Conservation (phyloP, 2,329 filamentous ascomycete species). For the Paraphaeosphaeria sporulosa region DNA sequence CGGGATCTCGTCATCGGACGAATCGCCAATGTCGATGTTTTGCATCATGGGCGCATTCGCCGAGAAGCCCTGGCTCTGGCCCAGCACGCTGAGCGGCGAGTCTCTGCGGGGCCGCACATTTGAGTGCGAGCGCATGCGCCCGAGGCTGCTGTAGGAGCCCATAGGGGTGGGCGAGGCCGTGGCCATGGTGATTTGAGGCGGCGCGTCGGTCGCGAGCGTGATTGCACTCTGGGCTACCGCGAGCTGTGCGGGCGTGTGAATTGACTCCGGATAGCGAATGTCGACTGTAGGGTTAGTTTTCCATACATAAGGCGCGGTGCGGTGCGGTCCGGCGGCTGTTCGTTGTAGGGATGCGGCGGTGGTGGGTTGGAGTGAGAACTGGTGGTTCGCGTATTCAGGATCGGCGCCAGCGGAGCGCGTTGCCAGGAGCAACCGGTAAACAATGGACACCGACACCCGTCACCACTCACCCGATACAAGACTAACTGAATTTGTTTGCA, state of each 20-base stretch:
- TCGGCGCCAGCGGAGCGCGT: conserved; percentile 30
- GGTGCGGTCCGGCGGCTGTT: conserved; percentile 37
- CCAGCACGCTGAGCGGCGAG: conserved; percentile 56
- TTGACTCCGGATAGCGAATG: conserved; percentile 47
- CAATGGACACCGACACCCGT: conserved; percentile 11
- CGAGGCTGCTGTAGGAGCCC: conserved; percentile 44
- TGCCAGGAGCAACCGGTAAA: conserved; percentile 31
- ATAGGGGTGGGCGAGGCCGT: conserved; percentile 51
- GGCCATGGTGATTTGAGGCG: conserved; percentile 40
- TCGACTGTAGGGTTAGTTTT: conserved; percentile 47
- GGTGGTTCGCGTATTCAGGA: conserved; percentile 32
- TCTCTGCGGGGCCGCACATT: conserved; percentile 50
- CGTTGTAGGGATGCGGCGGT: conserved; percentile 46
- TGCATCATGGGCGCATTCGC: conserved; percentile 56
- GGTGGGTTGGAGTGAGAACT: conserved; percentile 30
- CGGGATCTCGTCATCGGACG: conserved; percentile 92
- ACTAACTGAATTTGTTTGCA: neutral
- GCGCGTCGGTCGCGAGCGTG: conserved; percentile 28
- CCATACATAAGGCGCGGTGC: conserved; percentile 49
- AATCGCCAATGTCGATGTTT: conserved; percentile 72
- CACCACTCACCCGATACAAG: neutral
- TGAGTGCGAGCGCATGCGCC: conserved; percentile 47
- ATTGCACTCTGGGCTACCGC: conserved; percentile 18
- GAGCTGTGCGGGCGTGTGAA: conserved; percentile 22
- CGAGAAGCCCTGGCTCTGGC: conserved; percentile 55